Evolutionary conservation across 306 rosid genomes (phyloP).

Genomic region (Glycyrrhiza uralensis): DNA sequence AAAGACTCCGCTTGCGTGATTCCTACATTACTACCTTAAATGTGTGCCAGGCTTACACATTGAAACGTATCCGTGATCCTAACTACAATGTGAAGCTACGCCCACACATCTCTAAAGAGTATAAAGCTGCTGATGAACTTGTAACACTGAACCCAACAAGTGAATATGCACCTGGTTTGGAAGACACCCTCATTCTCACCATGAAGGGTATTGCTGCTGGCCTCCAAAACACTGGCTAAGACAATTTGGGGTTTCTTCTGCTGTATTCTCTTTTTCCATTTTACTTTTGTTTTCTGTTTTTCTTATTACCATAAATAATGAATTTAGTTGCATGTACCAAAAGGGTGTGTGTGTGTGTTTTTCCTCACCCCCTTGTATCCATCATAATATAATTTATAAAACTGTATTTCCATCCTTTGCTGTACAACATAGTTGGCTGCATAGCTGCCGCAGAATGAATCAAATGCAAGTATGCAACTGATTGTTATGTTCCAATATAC

Average conservation of each 20-base stretch:
- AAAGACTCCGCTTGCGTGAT: conserved; percentile 76
- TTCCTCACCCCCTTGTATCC: not conserved
- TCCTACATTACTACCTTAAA: conserved; percentile 86
- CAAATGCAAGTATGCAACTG: conserved; percentile 22
- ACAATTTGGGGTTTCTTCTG: not conserved
- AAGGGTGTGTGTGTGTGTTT: not conserved
- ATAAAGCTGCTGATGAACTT: conserved; percentile 77
- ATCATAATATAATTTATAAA: not conserved
- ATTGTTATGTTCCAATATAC: conserved; percentile 17
- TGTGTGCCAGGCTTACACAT: conserved; percentile 88
- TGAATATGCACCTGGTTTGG: conserved; percentile 91
- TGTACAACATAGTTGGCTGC: not conserved
- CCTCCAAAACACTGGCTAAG: conserved; percentile 87
- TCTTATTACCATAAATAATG: conserved; percentile 24
- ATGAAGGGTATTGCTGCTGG: conserved; percentile 99
- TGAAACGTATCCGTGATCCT: conserved; percentile 80
- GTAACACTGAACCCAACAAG: conserved; percentile 77
- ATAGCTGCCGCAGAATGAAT: not conserved
- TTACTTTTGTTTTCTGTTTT: not conserved
- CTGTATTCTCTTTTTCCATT: not conserved
- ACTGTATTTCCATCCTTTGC: not conserved
- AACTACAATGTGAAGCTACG: conserved; percentile 53
- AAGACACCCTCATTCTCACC: conserved; percentile 92
- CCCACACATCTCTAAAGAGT: conserved; percentile 74
- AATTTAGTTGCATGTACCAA: conserved; percentile 21